phyloP scores from a whole-genome alignment of 129 eudicot species.

The Sambucus nigra region DNA sequence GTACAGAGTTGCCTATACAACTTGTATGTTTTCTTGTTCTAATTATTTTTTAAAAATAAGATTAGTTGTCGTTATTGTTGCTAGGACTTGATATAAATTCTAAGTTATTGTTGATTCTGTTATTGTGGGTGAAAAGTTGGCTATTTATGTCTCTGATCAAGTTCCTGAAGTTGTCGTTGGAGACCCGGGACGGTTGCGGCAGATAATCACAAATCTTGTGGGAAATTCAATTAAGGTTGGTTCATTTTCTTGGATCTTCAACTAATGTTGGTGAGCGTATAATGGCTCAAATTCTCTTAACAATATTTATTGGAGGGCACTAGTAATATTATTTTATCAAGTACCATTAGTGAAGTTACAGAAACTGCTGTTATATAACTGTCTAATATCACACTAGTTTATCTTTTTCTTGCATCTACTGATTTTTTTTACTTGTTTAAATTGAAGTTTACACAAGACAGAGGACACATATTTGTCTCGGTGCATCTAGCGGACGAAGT shows the following conservation, averaged over 20 bases:
- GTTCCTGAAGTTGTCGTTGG: slow-evolving; percentile 85
- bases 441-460: slow-evolving; percentile 67
- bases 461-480: slow-evolving; percentile 77
- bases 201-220: slow-evolving; percentile 80
- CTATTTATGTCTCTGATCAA: slow-evolving; percentile 71
- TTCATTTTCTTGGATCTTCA: slow-evolving; percentile 9
- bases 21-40: neutral
- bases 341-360: too few species aligned
- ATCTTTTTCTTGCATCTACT: too few species aligned
- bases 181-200: slow-evolving; percentile 83
- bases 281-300: too few species aligned
- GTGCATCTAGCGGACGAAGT: slow-evolving; percentile 78
- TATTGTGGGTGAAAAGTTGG: slow-evolving; percentile 45
- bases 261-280: neutral
- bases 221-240: slow-evolving; percentile 87
- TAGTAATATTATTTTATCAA: too few species aligned
- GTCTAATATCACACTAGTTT: too few species aligned
- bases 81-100: neutral
- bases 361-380: too few species aligned
- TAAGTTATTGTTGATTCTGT: slow-evolving; percentile 1
- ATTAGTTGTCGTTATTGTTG: neutral
- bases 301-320: too few species aligned
- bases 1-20: neutral
- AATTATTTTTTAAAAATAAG: neutral
- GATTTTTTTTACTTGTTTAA: neutral